These are phyloP conservation scores for Eucalyptus microcorys DNA, from an alignment of 345 rosid species.

Conservation along the genomic window DNA sequence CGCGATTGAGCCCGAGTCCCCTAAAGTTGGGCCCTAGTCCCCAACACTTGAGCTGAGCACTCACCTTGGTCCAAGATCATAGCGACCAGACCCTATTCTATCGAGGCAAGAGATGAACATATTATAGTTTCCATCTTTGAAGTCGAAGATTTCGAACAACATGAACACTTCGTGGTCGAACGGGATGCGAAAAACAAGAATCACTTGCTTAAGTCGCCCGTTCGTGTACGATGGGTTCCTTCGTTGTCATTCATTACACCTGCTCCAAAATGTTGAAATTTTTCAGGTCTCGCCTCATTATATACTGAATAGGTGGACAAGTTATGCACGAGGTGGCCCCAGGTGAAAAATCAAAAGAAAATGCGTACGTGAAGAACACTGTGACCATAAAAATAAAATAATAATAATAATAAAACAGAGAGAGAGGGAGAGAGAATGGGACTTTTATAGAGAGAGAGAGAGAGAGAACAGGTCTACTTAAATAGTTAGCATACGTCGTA, in stretches of 20 bases:
- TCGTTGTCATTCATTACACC: too few species aligned
- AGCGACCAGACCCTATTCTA: accelerated
- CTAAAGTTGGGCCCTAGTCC: not conserved
- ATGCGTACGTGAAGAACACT: not conserved
- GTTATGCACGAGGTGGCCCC: not conserved
- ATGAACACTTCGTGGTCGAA: not conserved
- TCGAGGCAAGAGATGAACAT: not conserved
- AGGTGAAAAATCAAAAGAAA: not conserved
- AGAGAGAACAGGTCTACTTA: too few species aligned
- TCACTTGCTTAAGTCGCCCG: not conserved
- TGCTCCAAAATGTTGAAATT: not conserved
- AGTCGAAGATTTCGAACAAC: not conserved
- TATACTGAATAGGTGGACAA: not conserved
- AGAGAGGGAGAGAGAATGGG: too few species aligned
- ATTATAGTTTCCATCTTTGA: not conserved
- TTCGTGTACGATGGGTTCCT: not conserved
- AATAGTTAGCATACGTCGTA: too few species aligned
- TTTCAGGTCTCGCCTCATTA: not conserved
- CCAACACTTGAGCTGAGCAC: not conserved
- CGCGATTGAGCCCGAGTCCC: not conserved
- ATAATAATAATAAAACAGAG: too few species aligned
- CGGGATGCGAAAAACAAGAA: not conserved
- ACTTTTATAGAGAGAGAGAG: too few species aligned
- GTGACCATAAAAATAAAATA: not conserved
- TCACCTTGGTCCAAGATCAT: not conserved